Base-by-base conservation (phyloP, 208 protist genomes). In the Trypanosoma platydactyli region DNA sequence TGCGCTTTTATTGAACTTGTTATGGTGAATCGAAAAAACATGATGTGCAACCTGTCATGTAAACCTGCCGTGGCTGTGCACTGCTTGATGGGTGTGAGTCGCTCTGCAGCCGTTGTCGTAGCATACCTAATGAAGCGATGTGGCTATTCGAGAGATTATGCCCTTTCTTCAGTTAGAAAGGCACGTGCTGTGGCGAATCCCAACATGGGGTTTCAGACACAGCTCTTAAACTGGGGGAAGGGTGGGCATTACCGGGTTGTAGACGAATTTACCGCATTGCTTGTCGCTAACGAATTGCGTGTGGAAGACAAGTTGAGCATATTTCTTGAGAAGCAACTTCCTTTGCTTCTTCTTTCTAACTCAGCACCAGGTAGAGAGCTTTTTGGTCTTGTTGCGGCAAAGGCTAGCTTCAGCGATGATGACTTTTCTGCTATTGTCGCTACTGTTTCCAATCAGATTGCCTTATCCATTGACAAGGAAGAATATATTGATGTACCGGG, bases 61-160 rank as follows among this genome's bases (percentile, higher is more conserved):
- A 33, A 73, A 11, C 86, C 77, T 12, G 66, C 65, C 11, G 83
- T 94, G 11, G 73, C 71, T 22, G 88, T 91, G 12, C 83, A 95
- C 66, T 97, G 93, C 73, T 79, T 94, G 76, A 83, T 91, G 25
- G 93, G 93, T 20, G 90, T 96, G 27, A 93, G 84, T 64, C 68
- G 93, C 30, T 94, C 87, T 11, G 87, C 83, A 12, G 68, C 89
- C n/a, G 66, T 94, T 45, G 87, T 94, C 3, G 64, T 73, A 13
- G 93, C 93, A 3, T 97, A 95, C 67, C 46, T 96, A 6, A 95
- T 97, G 81, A 91, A 90, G 57, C 79, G 76, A 20, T 76, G 64
- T 12, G 45, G 54, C 0, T 73, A 85, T 16, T 78, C 77, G 5
- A 72, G 66, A 9, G 76, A 88, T 63, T 83, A 85, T 2, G 77